Conservation (phyloP, 768 basidiomycete species). For the Macrocybe gigantea region DNA sequence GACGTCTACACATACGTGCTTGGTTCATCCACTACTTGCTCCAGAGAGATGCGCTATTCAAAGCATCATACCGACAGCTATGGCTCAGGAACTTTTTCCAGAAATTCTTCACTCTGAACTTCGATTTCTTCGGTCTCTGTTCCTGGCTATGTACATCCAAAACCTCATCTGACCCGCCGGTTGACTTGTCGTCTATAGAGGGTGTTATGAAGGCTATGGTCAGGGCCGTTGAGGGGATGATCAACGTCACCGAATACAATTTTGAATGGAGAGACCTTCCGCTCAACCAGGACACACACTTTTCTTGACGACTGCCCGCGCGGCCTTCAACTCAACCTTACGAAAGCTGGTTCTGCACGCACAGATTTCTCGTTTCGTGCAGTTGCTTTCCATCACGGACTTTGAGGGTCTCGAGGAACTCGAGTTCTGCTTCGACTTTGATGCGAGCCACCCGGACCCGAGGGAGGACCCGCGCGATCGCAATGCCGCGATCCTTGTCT, state of each 20-base stretch:
- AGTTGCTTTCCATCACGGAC: conserved; percentile 19
- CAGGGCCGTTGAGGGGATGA: conserved; percentile 26
- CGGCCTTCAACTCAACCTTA: conserved; percentile 22
- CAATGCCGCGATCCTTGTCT: conserved; percentile 13
- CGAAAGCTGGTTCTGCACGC: conserved; percentile 27
- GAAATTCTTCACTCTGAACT: conserved; percentile 1
- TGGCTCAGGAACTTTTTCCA: background rate
- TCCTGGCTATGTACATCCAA: no score
- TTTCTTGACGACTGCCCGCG: conserved; percentile 22
- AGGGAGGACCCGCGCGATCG: background rate
- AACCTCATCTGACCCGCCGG: no score
- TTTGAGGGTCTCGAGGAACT: conserved; percentile 27
- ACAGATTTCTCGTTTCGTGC: conserved; percentile 23
- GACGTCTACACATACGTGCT: conserved; percentile 27
- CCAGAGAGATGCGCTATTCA: conserved; percentile 12
- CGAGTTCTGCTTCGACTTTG: conserved; percentile 28
- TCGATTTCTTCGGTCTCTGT: no score
- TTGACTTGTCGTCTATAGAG: conserved; percentile 6
- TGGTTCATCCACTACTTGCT: conserved; percentile 34
- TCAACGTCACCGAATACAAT: conserved; percentile 23
- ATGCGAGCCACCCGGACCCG: background rate
- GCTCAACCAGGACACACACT: conserved; percentile 20
- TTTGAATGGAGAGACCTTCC: conserved; percentile 35
- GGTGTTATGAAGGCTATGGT: conserved; percentile 24
- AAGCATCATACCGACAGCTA: background rate